Base-by-base conservation (phyloP, 2,329 filamentous ascomycete species). In the Ophiosphaerella korrae region DNA sequence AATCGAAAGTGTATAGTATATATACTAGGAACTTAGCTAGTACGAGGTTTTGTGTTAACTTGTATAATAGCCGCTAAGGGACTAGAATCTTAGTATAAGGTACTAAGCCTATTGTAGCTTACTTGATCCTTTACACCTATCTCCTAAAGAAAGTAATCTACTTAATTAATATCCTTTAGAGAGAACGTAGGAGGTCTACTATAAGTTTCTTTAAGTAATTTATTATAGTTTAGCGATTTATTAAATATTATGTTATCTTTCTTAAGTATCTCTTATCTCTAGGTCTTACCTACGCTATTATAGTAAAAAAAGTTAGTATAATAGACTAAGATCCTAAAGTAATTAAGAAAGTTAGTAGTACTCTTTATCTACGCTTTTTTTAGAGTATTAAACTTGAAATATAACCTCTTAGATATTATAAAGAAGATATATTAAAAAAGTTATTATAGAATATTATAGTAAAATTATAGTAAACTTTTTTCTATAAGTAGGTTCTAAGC, bases 131-230 rank as follows among this genome's bases (percentile, higher is more conserved):
- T n/a, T n/a, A n/a, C n/a, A n/a, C 52, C 45, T 16, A 31, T 9
- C 29, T 52, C 45, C 42, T 55, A n/a, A 31, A 55, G 35, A 23
- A 52, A 48, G 13, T 41, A 23, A 26, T 55, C 42, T 26, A 21
- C 35, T 16, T 45, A n/a, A 13, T 36, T 5, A 6, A 50, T 7
- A 12, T 55, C 24, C 36, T 46, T 29, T 12, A 32, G 33, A 12
- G 33, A 42, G 24, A 52, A 14, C n/a, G 23, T 16, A 12, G 24
- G 37, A 21, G 23, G 35, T 9, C 47, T 18, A 14, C 42, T 46
- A 31, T 21, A 11, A 4, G 41, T 36, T 42, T 53, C 50, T 14
- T 13, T 3, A 14, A 21, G n/a, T 16, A 29, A 4, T 12, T 37
- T 5, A 14, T 31, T 36, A 12, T 46, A 43, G 7, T 37, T 23